These are phyloP conservation scores for Gastrolobium bilobum DNA, from an alignment of 306 rosid genomes.

Conservation along the genomic window DNA sequence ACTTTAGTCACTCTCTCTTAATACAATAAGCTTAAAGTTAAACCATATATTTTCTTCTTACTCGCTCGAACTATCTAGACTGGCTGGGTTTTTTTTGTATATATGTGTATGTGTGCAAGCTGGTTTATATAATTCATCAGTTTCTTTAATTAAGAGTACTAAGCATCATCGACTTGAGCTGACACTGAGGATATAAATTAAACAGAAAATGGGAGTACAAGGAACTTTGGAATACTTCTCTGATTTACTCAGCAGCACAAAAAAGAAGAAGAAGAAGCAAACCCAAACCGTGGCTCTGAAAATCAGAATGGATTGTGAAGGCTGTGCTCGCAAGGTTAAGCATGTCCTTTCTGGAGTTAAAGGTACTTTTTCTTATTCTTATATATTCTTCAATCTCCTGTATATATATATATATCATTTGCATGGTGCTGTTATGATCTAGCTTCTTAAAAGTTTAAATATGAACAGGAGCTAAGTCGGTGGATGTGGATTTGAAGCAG, in stretches of 20 bases:
- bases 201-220: slow-evolving; percentile 74
- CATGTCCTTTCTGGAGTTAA: slow-evolving; percentile 86
- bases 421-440: background rate
- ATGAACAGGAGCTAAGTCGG: slow-evolving; percentile 78
- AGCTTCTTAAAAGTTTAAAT: background rate
- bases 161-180: background rate
- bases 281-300: slow-evolving; percentile 84
- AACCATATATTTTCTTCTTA: slow-evolving; percentile 44
- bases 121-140: no score
- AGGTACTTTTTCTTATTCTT: slow-evolving; percentile 54
- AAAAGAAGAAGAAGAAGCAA: slow-evolving; percentile 79
- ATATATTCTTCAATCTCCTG: no score
- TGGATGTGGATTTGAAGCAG: slow-evolving; percentile 90
- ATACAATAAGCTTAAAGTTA: slow-evolving; percentile 1
- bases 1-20: slow-evolving; percentile 11
- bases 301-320: slow-evolving; percentile 97
- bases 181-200: background rate
- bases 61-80: background rate
- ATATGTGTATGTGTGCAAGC: background rate
- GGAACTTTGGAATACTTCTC: slow-evolving; percentile 90
- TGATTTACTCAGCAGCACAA: slow-evolving; percentile 59
- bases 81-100: slow-evolving; percentile 12
- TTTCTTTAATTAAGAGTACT: background rate
- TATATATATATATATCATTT: background rate
- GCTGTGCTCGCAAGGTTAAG: slow-evolving; percentile 90